Percentiles rank a stretch among this genome's conserved stretches.
Evolutionary conservation across 805 yeast genomes (phyloP).

Genomic region (Ascoidea tarda): DNA sequence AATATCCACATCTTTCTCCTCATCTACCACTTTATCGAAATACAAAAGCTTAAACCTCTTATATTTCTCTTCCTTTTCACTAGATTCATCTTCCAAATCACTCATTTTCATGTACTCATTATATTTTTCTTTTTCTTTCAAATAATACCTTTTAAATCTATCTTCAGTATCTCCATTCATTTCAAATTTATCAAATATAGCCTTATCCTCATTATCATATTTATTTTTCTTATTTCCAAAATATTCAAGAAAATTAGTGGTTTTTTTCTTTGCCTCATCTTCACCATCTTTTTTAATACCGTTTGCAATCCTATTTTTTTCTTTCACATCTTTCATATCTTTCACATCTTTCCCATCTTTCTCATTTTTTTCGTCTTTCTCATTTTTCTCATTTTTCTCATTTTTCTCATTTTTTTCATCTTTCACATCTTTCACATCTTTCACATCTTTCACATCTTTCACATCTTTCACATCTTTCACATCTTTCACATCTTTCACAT

Average conservation of each 20-base stretch:
- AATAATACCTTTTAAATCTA: neutral
- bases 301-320: neutral
- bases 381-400: too few relatives aligned
- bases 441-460: too few relatives aligned
- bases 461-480: too few relatives aligned
- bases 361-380: neutral
- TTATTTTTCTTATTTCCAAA: neutral
- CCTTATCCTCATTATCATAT: neutral
- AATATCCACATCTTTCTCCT: constrained; percentile 12
- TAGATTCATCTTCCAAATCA: neutral
- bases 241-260: neutral
- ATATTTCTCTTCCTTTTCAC: neutral
- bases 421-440: too few relatives aligned
- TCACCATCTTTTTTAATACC: neutral
- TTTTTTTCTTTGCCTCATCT: neutral
- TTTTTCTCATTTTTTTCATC: constrained; percentile 1
- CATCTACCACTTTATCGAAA: neutral
- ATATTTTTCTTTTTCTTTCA: neutral
- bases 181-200: neutral
- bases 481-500: too few relatives aligned
- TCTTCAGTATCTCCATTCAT: neutral
- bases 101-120: too few relatives aligned
- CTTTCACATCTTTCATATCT: too few relatives aligned
- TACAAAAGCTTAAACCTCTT: neutral
- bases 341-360: neutral